Conservation (phyloP, 2,329 filamentous ascomycete species). For the Claviceps pazoutovae region DNA sequence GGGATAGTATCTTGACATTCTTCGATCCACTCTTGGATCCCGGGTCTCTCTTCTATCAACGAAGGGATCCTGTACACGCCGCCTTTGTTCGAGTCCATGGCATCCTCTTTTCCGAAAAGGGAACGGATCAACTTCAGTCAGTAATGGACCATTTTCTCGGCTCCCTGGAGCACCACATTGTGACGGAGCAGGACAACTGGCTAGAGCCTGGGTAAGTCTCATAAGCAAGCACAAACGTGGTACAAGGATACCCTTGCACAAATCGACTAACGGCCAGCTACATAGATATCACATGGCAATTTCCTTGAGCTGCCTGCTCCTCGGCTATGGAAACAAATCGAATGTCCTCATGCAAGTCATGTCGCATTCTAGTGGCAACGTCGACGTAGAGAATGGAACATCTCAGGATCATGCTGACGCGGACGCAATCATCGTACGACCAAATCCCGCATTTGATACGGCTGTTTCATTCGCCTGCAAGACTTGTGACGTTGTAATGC, state of each 20-base stretch:
- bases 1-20: slow-evolving; percentile 55
- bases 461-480: slow-evolving; percentile 28
- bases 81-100: slow-evolving; percentile 51
- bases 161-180: slow-evolving; percentile 44
- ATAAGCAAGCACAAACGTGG: no score
- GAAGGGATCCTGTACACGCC: slow-evolving; percentile 32
- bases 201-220: slow-evolving; percentile 27
- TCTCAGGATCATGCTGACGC: slow-evolving; percentile 11
- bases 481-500: slow-evolving; percentile 33
- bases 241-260: no score
- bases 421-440: slow-evolving; percentile 9
- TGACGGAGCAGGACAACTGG: slow-evolving; percentile 33
- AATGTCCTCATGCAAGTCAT: slow-evolving; percentile 32
- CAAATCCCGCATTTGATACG: slow-evolving; percentile 16
- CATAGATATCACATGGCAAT: slow-evolving; percentile 21
- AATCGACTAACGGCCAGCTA: background rate
- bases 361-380: slow-evolving; percentile 11
- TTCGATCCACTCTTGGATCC: slow-evolving; percentile 43
- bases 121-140: slow-evolving; percentile 29
- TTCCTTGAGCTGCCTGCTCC: slow-evolving; percentile 16
- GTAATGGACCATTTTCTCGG: slow-evolving; percentile 35
- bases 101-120: slow-evolving; percentile 43
- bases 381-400: slow-evolving; percentile 14
- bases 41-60: slow-evolving; percentile 16
- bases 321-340: slow-evolving; percentile 24